Evolutionary conservation across 306 rosid species (phyloP).

Genomic region (Erythrophleum fordii): DNA sequence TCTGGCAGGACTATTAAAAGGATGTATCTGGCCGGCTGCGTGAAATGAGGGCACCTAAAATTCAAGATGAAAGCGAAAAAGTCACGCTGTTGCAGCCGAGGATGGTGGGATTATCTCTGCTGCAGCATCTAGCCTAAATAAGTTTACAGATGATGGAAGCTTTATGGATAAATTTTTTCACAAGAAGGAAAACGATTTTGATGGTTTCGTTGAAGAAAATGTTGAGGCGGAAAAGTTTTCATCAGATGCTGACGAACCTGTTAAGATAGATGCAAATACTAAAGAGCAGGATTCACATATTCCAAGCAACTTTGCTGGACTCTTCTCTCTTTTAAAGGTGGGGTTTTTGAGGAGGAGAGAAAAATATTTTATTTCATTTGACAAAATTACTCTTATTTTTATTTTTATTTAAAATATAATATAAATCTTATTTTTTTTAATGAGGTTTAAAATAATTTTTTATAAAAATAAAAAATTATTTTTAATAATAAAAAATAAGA

Average conservation of each 20-base stretch:
- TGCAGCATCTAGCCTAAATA: slow-evolving; percentile 75
- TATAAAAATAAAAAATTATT: too few species aligned
- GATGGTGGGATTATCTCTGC: slow-evolving; percentile 62
- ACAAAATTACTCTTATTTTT: too few species aligned
- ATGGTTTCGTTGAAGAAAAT: slow-evolving; percentile 43
- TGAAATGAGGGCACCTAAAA: slow-evolving; percentile 78
- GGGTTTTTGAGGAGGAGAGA: too few species aligned
- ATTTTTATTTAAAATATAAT: too few species aligned
- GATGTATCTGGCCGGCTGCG: slow-evolving; percentile 56
- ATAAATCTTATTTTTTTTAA: too few species aligned
- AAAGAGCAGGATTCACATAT: neutral
- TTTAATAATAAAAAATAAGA: too few species aligned
- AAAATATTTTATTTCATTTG: too few species aligned
- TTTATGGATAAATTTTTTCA: slow-evolving; percentile 56
- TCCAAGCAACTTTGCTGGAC: too few species aligned
- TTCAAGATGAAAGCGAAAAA: slow-evolving; percentile 62
- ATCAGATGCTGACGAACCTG: slow-evolving; percentile 38
- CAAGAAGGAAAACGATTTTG: slow-evolving; percentile 41
- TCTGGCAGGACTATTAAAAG: slow-evolving; percentile 56
- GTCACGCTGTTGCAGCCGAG: slow-evolving; percentile 47
- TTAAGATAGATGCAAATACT: slow-evolving; percentile 36
- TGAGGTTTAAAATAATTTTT: too few species aligned
- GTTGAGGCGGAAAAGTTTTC: slow-evolving; percentile 40
- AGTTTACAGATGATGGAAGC: slow-evolving; percentile 71
- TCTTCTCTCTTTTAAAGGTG: too few species aligned